Percentiles rank a stretch among this genome's conserved stretches.
These are phyloP conservation scores for Sarocladium strictum DNA, from an alignment of 2,329 filamentous ascomycete genomes.

Conservation along the genomic window DNA sequence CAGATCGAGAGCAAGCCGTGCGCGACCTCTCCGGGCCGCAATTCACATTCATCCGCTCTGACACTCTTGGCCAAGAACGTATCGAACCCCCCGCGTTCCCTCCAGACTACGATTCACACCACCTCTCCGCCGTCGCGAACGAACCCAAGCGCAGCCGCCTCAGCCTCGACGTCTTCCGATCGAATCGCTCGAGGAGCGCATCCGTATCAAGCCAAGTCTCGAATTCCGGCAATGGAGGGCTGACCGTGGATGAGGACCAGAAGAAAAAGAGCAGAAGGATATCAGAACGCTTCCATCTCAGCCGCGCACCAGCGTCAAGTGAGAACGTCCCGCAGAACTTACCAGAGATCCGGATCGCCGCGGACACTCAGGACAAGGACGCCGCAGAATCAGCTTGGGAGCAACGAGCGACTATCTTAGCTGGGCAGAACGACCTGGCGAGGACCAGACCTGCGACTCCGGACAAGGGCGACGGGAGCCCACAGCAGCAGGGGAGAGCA, in stretches of 20 bases:
- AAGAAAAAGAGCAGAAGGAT: slow-evolving; percentile 38
- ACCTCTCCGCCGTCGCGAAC: slow-evolving; percentile 22
- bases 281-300: slow-evolving; percentile 66
- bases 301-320: slow-evolving; percentile 52
- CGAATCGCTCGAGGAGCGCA: slow-evolving; percentile 41
- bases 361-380: slow-evolving; percentile 34
- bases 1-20: slow-evolving; percentile 31
- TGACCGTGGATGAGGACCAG: slow-evolving; percentile 21
- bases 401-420: slow-evolving; percentile 84
- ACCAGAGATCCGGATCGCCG: slow-evolving; percentile 57
- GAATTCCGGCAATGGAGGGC: not conserved
- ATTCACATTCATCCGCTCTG: slow-evolving; percentile 80
- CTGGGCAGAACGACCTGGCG: slow-evolving; percentile 51
- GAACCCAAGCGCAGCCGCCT: slow-evolving; percentile 28
- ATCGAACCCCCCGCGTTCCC: slow-evolving; percentile 58
- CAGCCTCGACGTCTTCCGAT: slow-evolving; percentile 40
- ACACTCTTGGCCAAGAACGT: slow-evolving; percentile 73
- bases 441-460: slow-evolving; percentile 34
- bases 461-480: not conserved
- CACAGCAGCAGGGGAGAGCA: slow-evolving; percentile 4
- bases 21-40: slow-evolving; percentile 45
- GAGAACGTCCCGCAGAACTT: slow-evolving; percentile 74
- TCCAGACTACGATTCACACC: slow-evolving; percentile 21
- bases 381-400: slow-evolving; percentile 75
- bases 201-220: slow-evolving; percentile 37